phyloP scores from a whole-genome alignment of 305 asterid species.

The Vinca major region DNA sequence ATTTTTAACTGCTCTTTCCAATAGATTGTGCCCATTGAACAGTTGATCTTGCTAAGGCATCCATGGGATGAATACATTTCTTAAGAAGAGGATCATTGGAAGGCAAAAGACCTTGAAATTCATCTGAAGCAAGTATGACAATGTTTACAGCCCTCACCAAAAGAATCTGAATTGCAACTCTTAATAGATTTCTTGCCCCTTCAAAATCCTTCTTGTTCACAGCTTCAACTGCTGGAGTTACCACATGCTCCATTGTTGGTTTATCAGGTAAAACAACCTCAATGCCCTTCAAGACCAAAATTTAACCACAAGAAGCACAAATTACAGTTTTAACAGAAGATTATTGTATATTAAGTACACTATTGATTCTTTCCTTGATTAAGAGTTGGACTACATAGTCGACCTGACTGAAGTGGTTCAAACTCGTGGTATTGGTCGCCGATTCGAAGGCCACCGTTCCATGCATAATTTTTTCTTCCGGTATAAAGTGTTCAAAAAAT shows the following conservation, averaged over 20 bases:
- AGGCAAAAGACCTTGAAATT: conserved; percentile 22
- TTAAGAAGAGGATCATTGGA: conserved; percentile 23
- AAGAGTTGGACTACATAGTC: no score
- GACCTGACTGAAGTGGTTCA: no score
- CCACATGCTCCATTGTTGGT: conserved; percentile 21
- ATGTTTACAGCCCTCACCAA: conserved; percentile 21
- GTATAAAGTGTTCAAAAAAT: no score
- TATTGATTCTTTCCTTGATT: no score
- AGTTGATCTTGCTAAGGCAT: conserved; percentile 23
- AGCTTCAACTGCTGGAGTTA: conserved; percentile 22
- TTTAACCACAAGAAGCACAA: background rate
- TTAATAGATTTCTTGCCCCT: conserved; percentile 24
- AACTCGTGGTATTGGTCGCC: no score
- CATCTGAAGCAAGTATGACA: conserved; percentile 18
- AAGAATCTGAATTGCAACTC: conserved; percentile 25
- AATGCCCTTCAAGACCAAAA: conserved; percentile 14
- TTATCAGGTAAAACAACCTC: conserved; percentile 26
- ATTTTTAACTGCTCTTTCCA: background rate
- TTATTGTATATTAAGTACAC: no score
- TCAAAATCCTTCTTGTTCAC: conserved; percentile 17
- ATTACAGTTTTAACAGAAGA: no score
- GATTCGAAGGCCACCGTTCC: no score
- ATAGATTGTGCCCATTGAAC: conserved; percentile 18
- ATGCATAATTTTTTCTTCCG: no score
- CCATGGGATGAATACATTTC: conserved; percentile 26